Conservation (phyloP, 2,329 filamentous ascomycete species). For the Zopfia rhizophila region DNA sequence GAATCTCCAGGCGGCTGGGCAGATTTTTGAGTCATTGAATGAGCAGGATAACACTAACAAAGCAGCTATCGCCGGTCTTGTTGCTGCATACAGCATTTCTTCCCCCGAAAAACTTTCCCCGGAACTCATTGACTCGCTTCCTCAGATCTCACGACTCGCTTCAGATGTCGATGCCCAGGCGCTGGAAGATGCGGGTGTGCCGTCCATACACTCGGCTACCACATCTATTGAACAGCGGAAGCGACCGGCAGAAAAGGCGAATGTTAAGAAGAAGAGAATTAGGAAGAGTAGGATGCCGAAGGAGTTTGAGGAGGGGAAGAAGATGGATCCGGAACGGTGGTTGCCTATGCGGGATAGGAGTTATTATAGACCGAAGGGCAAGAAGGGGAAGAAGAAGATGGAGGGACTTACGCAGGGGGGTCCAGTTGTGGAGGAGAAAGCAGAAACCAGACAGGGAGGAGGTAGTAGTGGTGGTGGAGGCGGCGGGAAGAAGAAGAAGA, state of each 20-base stretch:
- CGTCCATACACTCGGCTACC: slow-evolving; percentile 49
- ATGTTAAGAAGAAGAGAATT: slow-evolving; percentile 67
- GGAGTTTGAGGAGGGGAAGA: slow-evolving; percentile 79
- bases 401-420: slow-evolving; percentile 84
- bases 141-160: slow-evolving; percentile 71
- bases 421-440: slow-evolving; percentile 74
- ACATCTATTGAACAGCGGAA: slow-evolving; percentile 53
- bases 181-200: slow-evolving; percentile 75
- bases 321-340: slow-evolving; percentile 91
- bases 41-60: slow-evolving; percentile 73
- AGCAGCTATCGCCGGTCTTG: slow-evolving; percentile 80
- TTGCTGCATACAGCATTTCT: slow-evolving; percentile 79
- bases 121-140: slow-evolving; percentile 65
- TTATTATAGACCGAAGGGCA: slow-evolving; percentile 88
- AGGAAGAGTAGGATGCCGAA: slow-evolving; percentile 73
- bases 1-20: slow-evolving; percentile 75
- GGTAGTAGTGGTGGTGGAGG: slow-evolving; percentile 47
- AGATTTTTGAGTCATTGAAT: slow-evolving; percentile 81
- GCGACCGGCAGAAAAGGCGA: slow-evolving; percentile 52
- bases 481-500: slow-evolving; percentile 32
- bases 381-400: slow-evolving; percentile 85
- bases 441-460: slow-evolving; percentile 44
- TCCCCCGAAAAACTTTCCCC: slow-evolving; percentile 67
- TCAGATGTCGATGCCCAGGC: slow-evolving; percentile 68
- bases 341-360: slow-evolving; percentile 88